Base-by-base conservation (phyloP, 495 filamentous ascomycete genomes). In the Letharia lupina region DNA sequence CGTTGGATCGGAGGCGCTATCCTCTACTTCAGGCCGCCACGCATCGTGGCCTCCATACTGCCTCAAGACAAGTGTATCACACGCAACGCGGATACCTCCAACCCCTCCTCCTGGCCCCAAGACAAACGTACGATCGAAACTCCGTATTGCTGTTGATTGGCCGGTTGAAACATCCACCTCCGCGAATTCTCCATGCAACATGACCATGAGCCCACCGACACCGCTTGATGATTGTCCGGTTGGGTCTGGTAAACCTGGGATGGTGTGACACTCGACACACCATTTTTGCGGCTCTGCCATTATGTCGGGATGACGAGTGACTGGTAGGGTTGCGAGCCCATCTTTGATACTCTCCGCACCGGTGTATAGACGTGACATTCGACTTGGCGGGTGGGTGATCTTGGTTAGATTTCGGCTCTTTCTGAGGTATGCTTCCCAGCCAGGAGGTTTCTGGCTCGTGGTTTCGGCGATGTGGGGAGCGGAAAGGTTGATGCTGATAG, bases 111-210 rank as follows among this genome's bases (percentile, higher is more conserved):
- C 91, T 7, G 91, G 91, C 1, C 91, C 91, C 28, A 98, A 79
- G 54, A 93, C 79, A 69, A 98, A 91, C 0, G 86, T 90, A 33
- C 93, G 86, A 67, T 93, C 89, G 76, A 96, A 98, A 69, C 88
- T 90, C 67, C 93, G 87, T 6, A 74, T 78, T 64, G 82, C 81
- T 39, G 83, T 81, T 28, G 71, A 37, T 64, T 84, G 82, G 44
- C 82, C 76, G 8, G 70, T 75, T 10, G 78, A 71, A n/a, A 74
- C 67, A 69, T 87, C 82, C 11, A 84, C 75, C 69, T 98, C 93
- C 54, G 94, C 85, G 65, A 90, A 96, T 69, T 93, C 88, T 63
- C 92, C 89, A 68, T 93, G 87, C 42, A 94, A 81, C 56, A 83
- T 89, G 71, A 96, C 85, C 31, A 92, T 81, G 65, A 96, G 81